Evolutionary conservation across 2,329 filamentous ascomycete genomes (phyloP), one percentile per base, ranked within the genome.

Genomic region (Ophiocordyceps camponoti-floridani): DNA sequence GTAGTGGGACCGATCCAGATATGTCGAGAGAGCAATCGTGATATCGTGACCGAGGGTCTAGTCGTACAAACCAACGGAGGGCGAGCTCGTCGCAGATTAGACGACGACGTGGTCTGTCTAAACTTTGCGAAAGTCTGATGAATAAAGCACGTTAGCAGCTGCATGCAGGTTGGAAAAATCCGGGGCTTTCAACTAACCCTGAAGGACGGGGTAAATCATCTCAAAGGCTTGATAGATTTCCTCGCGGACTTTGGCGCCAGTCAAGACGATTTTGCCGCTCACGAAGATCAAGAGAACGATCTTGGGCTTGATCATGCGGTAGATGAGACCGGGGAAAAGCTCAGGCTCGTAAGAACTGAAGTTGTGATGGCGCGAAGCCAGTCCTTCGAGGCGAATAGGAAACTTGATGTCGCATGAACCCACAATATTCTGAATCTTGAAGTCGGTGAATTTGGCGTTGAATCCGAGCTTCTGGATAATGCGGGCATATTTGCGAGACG

Each of bases 221-320:
- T 94, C 87, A 59, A 94, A 94, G 42, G 87, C 87, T 63, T 91
- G 84, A 59, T 94, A 94, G 54, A 98, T 96, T 69, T 96, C 91
- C 66, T 98, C 91, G 55, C 91, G 83, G 52, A 96, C 88, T 63
- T 98, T 96, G 53, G 91, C 91, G 58, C 91, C 91, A 40, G 91
- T 96, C 60, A 96, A 75, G 57, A 96, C 91, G 50, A 96, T 96
- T 75, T 96, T 96, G 59, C 89, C 91, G 58, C 83, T 91, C 57
- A 96, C 89, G 69, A 96, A 96, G 64, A 98, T 95, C 59, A 96
- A 71, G 26, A 96, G 79, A 45, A 96, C 89, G 54, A 96, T 94
- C 79, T 96, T 96, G 18, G 91, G 91, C 73, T 96, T 96, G 73
- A 96, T 95, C 91, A 98, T 98, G 63, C 91, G 87, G 69, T 98